Evolutionary conservation across 148 eudicot species (phyloP).

Genomic region (Suaeda aralocaspica): DNA sequence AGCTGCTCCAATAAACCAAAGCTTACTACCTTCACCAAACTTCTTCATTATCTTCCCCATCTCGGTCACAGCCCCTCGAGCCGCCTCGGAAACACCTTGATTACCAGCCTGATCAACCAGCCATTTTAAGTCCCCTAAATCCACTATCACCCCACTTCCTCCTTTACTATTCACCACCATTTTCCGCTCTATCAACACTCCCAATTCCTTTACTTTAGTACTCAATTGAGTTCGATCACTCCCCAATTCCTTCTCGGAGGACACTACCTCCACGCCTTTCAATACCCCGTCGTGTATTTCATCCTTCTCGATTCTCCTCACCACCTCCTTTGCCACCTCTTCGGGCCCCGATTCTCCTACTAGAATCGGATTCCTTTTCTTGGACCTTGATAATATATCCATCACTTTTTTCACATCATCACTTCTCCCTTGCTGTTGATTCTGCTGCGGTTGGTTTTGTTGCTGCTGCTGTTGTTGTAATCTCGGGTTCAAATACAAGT

Average conservation of each 20-base stretch:
- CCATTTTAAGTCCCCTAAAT: slow-evolving; percentile 60
- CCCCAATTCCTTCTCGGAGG: slow-evolving; percentile 40
- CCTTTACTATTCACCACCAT: slow-evolving; percentile 27
- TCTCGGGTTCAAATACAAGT: slow-evolving; percentile 56
- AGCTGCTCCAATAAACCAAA: slow-evolving; percentile 87
- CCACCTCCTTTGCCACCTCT: slow-evolving; percentile 47
- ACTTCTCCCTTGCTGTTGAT: slow-evolving; percentile 34
- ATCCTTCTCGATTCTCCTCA: slow-evolving; percentile 46
- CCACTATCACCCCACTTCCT: slow-evolving; percentile 45
- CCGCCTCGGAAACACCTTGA: slow-evolving; percentile 34
- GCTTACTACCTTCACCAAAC: slow-evolving; percentile 29
- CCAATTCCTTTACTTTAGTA: slow-evolving; percentile 43
- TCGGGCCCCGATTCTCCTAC: slow-evolving; percentile 70
- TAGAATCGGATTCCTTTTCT: slow-evolving; percentile 65
- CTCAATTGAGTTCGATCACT: slow-evolving; percentile 29
- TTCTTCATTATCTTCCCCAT: slow-evolving; percentile 38
- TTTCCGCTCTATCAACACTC: slow-evolving; percentile 39
- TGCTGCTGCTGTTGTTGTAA: slow-evolving; percentile 37
- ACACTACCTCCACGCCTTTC: slow-evolving; percentile 47
- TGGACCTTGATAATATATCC: slow-evolving; percentile 45
- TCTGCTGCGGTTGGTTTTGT: slow-evolving; percentile 16
- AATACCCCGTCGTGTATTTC: slow-evolving; percentile 45
- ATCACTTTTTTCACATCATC: slow-evolving; percentile 60
- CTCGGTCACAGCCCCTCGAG: slow-evolving; percentile 31
- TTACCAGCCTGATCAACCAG: slow-evolving; percentile 39